Evolutionary conservation across 495 filamentous ascomycete species (phyloP).

Genomic region (Tuber magnatum): DNA sequence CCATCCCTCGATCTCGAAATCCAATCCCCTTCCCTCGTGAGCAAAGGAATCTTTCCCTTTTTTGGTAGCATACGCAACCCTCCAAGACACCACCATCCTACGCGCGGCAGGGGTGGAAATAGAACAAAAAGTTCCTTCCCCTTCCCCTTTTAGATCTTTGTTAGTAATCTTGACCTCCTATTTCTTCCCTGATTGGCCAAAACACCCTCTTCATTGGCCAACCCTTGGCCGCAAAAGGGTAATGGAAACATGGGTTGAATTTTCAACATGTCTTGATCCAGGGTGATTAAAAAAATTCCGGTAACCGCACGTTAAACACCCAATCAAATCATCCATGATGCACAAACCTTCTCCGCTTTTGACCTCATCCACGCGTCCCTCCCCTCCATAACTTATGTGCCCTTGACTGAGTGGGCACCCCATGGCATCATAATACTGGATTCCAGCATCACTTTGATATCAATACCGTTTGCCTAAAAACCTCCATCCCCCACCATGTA

Average conservation of each 20-base stretch:
- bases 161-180: background rate
- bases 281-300: background rate
- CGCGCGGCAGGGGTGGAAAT: conserved; percentile 32
- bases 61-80: conserved; percentile 38
- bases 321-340: background rate
- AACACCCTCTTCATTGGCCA: background rate
- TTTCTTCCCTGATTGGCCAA: background rate
- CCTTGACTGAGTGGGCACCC: background rate
- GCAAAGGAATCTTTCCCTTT: conserved; percentile 11
- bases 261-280: background rate
- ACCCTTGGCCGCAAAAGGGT: background rate
- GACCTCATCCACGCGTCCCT: conserved; percentile 3
- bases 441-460: background rate
- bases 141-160: conserved; percentile 14
- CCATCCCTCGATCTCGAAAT: background rate
- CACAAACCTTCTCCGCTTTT: conserved; percentile 1
- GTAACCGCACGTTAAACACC: background rate
- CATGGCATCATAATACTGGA: background rate
- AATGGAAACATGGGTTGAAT: background rate
- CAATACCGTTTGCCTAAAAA: background rate
- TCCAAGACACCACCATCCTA: conserved; percentile 16
- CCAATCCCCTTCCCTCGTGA: background rate
- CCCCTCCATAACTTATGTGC: background rate
- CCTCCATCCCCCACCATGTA: background rate
- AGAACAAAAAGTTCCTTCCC: background rate